These are phyloP conservation scores for Agarophyton chilense DNA, from an alignment of 23 red algal genomes.

Conservation along the genomic window DNA sequence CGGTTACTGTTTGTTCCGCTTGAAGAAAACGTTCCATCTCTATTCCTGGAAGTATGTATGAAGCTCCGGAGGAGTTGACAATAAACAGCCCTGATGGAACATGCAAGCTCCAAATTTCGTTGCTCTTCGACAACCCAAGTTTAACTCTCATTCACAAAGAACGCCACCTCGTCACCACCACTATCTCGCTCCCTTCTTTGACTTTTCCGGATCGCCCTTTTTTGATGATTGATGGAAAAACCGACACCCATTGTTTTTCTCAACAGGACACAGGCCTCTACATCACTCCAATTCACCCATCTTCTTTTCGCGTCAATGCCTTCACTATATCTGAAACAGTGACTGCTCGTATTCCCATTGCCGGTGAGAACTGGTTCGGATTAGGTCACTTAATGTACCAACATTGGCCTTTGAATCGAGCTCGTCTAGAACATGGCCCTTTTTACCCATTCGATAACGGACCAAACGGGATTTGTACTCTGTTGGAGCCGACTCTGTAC, in stretches of 20 bases:
- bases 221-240: neutral
- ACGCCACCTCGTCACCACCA: slow-evolving; percentile 19
- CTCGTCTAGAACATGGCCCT: slow-evolving; percentile 76
- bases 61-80: slow-evolving; percentile 18
- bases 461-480: slow-evolving; percentile 79
- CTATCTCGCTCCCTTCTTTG: slow-evolving; percentile 8
- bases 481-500: slow-evolving; percentile 74
- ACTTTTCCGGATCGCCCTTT: slow-evolving; percentile 7
- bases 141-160: slow-evolving; percentile 8
- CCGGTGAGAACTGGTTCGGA: slow-evolving; percentile 47
- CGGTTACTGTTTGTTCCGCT: no score
- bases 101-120: neutral
- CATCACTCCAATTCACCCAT: slow-evolving; percentile 5
- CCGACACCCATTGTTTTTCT: slow-evolving; percentile 7
- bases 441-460: slow-evolving; percentile 98
- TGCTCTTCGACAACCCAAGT: slow-evolving; percentile 1
- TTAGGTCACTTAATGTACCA: slow-evolving; percentile 85
- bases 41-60: neutral
- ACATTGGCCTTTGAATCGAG: slow-evolving; percentile 79
- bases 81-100: slow-evolving; percentile 9
- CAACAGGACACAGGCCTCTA: slow-evolving; percentile 24
- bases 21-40: no score
- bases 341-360: slow-evolving; percentile 13
- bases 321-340: slow-evolving; percentile 15
- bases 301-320: slow-evolving; percentile 10